Base-by-base conservation (phyloP, 2,329 filamentous ascomycete genomes). In the Diplodia mutila region DNA sequence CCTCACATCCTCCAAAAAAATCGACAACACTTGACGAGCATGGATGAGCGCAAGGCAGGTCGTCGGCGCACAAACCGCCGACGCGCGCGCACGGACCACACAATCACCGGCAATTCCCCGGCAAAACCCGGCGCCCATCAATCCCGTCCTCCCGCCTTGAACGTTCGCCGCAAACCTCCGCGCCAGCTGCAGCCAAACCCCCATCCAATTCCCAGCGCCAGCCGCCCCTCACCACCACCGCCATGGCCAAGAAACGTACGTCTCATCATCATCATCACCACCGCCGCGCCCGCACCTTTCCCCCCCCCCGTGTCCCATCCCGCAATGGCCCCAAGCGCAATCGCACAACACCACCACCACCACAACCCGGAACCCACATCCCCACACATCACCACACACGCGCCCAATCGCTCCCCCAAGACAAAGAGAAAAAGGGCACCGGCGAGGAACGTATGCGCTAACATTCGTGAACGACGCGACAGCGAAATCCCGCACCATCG, bases 401-500 rank as follows among this genome's bases (percentile, higher is more conserved):
- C n/a, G n/a, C n/a, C n/a, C n/a, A n/a, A n/a, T n/a, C n/a, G n/a
- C n/a, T n/a, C n/a, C n/a, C n/a, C n/a, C n/a, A n/a, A n/a, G n/a
- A n/a, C n/a, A n/a, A n/a, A n/a, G n/a, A n/a, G n/a, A n/a, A n/a
- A n/a, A n/a, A n/a, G n/a, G n/a, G n/a, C n/a, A n/a, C n/a, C n/a
- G n/a, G n/a, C n/a, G n/a, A n/a, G n/a, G n/a, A n/a, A n/a, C n/a
- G n/a, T n/a, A n/a, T n/a, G n/a, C n/a, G n/a, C n/a, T n/a, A n/a
- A n/a, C n/a, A n/a, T n/a, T n/a, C n/a, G n/a, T n/a, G n/a, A n/a
- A n/a, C n/a, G n/a, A n/a, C n/a, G n/a, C n/a, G n/a, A 39, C 51
- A 68, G 61, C 65, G 29, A 98, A 98, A 85, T 92, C 94, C 77
- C 93, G 96, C 79, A 90, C 94, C 72, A 90, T 99, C 78, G 88